A percentile compares a stretch with the other conserved stretches of the same genome.
Conservation (phyloP, 2,329 filamentous ascomycete species). For the Thermoascus crustaceus region DNA sequence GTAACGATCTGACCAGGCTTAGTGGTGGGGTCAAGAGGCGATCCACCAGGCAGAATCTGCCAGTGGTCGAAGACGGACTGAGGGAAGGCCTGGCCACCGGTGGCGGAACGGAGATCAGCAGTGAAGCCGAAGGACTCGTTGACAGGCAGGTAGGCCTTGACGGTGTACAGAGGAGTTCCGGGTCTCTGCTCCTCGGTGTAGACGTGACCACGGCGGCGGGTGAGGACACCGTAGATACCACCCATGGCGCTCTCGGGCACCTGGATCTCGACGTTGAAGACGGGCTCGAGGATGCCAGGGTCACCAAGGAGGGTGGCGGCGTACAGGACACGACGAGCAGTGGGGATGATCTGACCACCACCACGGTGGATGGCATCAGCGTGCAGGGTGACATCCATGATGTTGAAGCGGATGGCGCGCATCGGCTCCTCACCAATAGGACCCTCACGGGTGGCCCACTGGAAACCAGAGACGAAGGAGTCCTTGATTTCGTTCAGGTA, state of each 20-base stretch:
- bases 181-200: slow-evolving; percentile 97
- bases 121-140: slow-evolving; percentile 99
- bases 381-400: slow-evolving; percentile 98
- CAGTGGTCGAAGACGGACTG: slow-evolving; percentile 99
- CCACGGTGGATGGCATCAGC: slow-evolving; percentile 99
- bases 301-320: slow-evolving; percentile 84
- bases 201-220: slow-evolving; percentile 96
- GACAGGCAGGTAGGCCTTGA: slow-evolving; percentile 95
- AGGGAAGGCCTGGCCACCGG: slow-evolving; percentile 96
- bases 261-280: slow-evolving; percentile 99
- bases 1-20: slow-evolving; percentile 77
- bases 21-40: slow-evolving; percentile 71
- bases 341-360: slow-evolving; percentile 98
- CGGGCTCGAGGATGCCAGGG: slow-evolving; percentile 86
- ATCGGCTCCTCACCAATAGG: slow-evolving; percentile 97
- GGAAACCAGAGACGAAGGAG: slow-evolving; percentile 98
- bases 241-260: slow-evolving; percentile 98
- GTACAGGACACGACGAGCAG: slow-evolving; percentile 94
- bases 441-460: slow-evolving; percentile 98
- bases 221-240: slow-evolving; percentile 99
- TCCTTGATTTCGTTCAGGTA: slow-evolving; percentile 99
- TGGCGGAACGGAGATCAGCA: slow-evolving; percentile 86
- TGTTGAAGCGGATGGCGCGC: slow-evolving; percentile 95
- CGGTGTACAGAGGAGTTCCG: slow-evolving; percentile 97
- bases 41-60: slow-evolving; percentile 91